These are phyloP conservation scores for Aspergillus costaricaensis DNA, from an alignment of 2,329 filamentous ascomycete genomes.

Conservation along the genomic window DNA sequence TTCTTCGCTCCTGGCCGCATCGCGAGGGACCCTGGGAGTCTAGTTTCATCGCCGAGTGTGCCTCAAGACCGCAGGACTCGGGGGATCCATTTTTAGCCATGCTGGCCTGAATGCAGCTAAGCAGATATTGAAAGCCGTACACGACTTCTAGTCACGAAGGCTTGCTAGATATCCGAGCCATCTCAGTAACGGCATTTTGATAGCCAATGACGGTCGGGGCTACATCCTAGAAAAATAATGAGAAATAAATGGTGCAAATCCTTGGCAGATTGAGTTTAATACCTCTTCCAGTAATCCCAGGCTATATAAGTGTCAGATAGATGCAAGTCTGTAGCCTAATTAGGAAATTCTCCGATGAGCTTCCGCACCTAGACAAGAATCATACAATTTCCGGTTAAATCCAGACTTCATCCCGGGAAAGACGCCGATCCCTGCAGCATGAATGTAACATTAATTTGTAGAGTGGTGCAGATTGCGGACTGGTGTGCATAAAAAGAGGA, in stretches of 20 bases:
- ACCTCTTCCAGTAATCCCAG: no score
- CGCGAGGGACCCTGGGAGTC: slow-evolving; percentile 41
- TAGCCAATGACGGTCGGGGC: no score
- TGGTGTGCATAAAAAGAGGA: neutral
- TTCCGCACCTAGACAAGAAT: neutral
- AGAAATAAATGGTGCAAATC: no score
- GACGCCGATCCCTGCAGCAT: neutral
- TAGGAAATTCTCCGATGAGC: neutral
- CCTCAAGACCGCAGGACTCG: neutral
- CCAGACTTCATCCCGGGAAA: neutral
- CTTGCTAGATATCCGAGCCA: no score
- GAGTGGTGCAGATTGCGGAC: neutral
- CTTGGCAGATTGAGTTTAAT: no score
- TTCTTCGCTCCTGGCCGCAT: slow-evolving; percentile 33
- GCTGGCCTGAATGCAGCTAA: neutral
- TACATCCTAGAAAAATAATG: no score
- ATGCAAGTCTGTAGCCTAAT: neutral
- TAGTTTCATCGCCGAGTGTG: slow-evolving; percentile 5
- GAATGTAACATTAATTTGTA: neutral
- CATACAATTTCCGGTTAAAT: neutral
- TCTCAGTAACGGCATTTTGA: no score
- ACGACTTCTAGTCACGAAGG: no score
- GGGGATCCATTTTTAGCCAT: neutral
- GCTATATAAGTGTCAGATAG: no score
- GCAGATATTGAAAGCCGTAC: no score